Percentiles rank a stretch among this genome's conserved stretches.
These are phyloP conservation scores for Mycena capillaripes DNA, from an alignment of 768 basidiomycete species.

Conservation along the genomic window DNA sequence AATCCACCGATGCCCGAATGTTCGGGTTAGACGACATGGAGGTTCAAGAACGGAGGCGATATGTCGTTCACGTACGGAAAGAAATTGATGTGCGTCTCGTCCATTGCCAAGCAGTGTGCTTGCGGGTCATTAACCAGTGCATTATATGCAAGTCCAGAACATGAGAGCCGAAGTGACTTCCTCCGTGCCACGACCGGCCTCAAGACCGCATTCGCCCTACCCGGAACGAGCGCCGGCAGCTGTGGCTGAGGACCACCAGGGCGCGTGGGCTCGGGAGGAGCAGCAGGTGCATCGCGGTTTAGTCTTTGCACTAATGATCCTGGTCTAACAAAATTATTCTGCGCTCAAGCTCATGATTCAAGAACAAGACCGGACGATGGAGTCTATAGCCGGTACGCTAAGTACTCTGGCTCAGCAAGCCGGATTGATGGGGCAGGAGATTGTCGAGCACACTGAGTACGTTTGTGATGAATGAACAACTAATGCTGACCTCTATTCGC, in stretches of 20 bases:
- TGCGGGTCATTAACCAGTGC: constrained; percentile 42
- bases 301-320: neutral
- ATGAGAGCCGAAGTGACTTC: constrained; percentile 76
- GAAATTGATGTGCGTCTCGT: constrained; percentile 80
- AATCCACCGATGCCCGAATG: constrained; percentile 84
- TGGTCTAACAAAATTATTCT: neutral
- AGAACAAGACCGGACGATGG: constrained; percentile 92
- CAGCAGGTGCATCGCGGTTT: constrained; percentile 71
- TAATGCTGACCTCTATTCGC: constrained; percentile 6
- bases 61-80: constrained; percentile 79
- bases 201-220: constrained; percentile 50
- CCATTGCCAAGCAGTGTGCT: neutral
- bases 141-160: constrained; percentile 68
- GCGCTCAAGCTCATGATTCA: constrained; percentile 80
- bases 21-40: constrained; percentile 88
- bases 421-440: constrained; percentile 94
- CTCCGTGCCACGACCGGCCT: constrained; percentile 41
- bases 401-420: constrained; percentile 91
- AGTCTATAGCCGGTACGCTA: constrained; percentile 89
- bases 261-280: constrained; percentile 88
- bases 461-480: constrained; percentile 26
- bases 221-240: constrained; percentile 46
- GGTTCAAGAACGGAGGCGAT: constrained; percentile 80
- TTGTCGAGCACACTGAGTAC: constrained; percentile 92
- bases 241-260: constrained; percentile 72